Evolutionary conservation across 441 rosid species (phyloP).

Genomic region (Gossypium davidsonii): DNA sequence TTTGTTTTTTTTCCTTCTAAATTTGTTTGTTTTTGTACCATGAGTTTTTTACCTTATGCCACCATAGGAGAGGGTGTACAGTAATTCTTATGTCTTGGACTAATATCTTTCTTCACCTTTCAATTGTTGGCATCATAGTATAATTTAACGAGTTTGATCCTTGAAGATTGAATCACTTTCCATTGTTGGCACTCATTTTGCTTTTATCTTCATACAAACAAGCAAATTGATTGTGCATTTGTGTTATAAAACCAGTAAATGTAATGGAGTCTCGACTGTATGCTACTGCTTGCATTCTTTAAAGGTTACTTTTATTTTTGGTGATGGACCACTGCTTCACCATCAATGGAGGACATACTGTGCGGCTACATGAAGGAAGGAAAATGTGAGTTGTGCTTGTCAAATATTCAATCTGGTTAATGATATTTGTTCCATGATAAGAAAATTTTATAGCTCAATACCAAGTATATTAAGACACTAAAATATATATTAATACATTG

Average conservation of each 20-base stretch:
- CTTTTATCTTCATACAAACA: not conserved
- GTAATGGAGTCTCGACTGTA: not conserved
- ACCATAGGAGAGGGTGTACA: conserved; percentile 33
- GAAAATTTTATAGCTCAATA: not conserved
- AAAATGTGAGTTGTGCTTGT: not conserved
- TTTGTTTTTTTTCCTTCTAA: not conserved
- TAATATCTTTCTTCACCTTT: conserved; percentile 14
- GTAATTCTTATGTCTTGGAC: conserved; percentile 24
- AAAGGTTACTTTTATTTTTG: not conserved
- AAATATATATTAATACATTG: not conserved
- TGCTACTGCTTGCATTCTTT: not conserved
- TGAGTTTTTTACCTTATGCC: conserved; percentile 22
- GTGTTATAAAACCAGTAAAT: not conserved
- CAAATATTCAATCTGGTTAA: not conserved
- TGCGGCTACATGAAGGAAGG: not conserved
- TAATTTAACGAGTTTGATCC: conserved; percentile 20
- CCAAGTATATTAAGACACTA: not conserved
- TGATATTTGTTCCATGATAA: not conserved
- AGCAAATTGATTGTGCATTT: not conserved
- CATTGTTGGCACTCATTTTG: not conserved
- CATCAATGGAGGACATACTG: conserved; percentile 2
- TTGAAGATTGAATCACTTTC: not conserved
- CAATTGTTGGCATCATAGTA: conserved; percentile 14
- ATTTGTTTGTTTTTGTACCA: conserved; percentile 19
- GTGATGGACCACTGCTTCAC: conserved; percentile 12